Evolutionary conservation across 2,329 filamentous ascomycete species (phyloP).

Genomic region (Xylaria sp.): DNA sequence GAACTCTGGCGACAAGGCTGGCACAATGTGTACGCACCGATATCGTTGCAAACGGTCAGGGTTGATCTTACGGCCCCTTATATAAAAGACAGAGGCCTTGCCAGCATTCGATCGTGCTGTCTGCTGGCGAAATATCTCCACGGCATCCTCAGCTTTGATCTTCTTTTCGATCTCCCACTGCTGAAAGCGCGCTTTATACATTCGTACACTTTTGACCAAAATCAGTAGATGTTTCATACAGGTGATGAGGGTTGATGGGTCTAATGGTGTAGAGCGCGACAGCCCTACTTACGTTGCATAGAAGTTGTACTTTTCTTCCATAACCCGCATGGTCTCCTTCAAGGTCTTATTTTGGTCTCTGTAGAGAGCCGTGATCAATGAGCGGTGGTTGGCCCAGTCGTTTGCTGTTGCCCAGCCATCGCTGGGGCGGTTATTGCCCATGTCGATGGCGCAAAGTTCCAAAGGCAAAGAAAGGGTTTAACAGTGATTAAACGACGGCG

Average conservation of each 20-base stretch:
- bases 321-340: slow-evolving; percentile 48
- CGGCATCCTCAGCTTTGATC: slow-evolving; percentile 48
- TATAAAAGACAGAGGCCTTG: slow-evolving; percentile 47
- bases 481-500: neutral
- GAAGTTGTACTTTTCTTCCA: slow-evolving; percentile 61
- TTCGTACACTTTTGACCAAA: slow-evolving; percentile 43
- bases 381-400: slow-evolving; percentile 44
- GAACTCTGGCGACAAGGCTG: slow-evolving; percentile 16
- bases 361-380: slow-evolving; percentile 45
- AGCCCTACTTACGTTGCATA: slow-evolving; percentile 53
- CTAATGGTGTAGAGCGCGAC: neutral
- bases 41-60: slow-evolving; percentile 49
- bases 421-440: slow-evolving; percentile 40
- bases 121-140: slow-evolving; percentile 50
- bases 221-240: slow-evolving; percentile 11
- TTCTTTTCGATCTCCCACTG: slow-evolving; percentile 51
- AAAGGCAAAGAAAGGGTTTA: neutral
- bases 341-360: slow-evolving; percentile 48
- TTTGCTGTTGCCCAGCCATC: slow-evolving; percentile 46
- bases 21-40: slow-evolving; percentile 32
- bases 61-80: slow-evolving; percentile 46
- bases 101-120: slow-evolving; percentile 46
- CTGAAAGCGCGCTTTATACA: slow-evolving; percentile 50
- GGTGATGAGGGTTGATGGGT: neutral
- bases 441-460: slow-evolving; percentile 25